Percentiles rank a stretch among this genome's conserved stretches.
Conservation (phyloP, 23 red algal genomes). For the Pyropia yezoensis region DNA sequence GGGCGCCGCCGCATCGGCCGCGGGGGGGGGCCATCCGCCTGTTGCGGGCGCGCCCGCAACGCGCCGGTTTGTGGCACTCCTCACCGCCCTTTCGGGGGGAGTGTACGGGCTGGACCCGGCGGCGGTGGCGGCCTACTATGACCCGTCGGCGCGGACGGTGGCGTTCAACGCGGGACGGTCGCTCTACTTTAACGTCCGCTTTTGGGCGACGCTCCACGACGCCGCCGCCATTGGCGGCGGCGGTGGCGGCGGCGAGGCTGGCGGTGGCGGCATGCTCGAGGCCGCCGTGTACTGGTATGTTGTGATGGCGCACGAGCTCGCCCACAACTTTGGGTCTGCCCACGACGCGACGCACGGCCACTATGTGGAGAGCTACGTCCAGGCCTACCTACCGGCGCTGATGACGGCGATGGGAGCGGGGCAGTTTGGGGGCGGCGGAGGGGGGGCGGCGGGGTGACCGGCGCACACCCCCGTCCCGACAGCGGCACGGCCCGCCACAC, state of each 20-base stretch:
- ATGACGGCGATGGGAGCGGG: background rate
- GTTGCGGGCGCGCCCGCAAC: too few relatives aligned
- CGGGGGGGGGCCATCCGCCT: too few relatives aligned
- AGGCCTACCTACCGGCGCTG: conserved; percentile 15
- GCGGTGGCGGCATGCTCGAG: too few relatives aligned
- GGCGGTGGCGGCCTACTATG: conserved; percentile 27
- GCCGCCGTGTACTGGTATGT: conserved; percentile 40
- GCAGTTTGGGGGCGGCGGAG: too few relatives aligned
- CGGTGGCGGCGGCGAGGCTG: background rate
- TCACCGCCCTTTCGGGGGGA: too few relatives aligned
- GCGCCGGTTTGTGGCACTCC: too few relatives aligned
- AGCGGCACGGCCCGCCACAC: too few relatives aligned
- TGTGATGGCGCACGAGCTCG: conserved; percentile 47
- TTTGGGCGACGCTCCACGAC: conserved; percentile 36
- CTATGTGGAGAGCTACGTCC: conserved; percentile 36
- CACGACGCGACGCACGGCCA: conserved; percentile 40
- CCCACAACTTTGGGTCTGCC: conserved; percentile 37
- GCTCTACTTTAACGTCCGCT: conserved; percentile 49
- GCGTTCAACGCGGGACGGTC: conserved; percentile 29
- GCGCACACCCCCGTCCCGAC: too few relatives aligned
- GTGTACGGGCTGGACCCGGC: conserved; percentile 20
- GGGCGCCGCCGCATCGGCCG: too few relatives aligned
- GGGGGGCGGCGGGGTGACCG: too few relatives aligned
- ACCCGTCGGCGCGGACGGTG: conserved; percentile 14
- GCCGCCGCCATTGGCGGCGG: too few relatives aligned